Base-by-base conservation (phyloP, 2,329 filamentous ascomycete genomes). In the Sporothrix schenckii region DNA sequence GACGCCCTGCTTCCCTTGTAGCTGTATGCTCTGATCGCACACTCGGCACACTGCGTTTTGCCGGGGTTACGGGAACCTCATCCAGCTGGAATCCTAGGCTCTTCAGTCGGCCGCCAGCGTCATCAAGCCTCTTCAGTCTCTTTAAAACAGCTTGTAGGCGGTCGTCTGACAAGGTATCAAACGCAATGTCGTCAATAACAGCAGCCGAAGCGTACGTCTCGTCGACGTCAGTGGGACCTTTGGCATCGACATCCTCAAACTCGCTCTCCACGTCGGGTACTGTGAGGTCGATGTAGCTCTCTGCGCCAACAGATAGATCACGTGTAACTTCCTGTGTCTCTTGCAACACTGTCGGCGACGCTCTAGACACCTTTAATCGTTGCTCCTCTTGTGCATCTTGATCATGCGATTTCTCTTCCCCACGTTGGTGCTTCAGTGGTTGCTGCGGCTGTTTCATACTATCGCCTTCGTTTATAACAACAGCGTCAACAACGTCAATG, bases 11-110 rank as follows among this genome's bases (percentile, higher is more conserved):
- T 39, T 66, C 27, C 3, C 54, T 53, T 21, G 24, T 66, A n/a
- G 63, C 47, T 7, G 63, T 66, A 9, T 66, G 27, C 14, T 66
- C 63, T 5, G 63, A 66, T 30, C 11, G 24, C 13, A 39, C 49
- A 27, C 41, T 49, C 49, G 11, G 24, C 13, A 24, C 49, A 27
- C 41, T 49, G 2, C 21, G n/a, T 16, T 63, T 47, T 2, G 34
- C 39, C 5, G 49, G 47, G 0, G 19, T 9, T 14, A n/a, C 27
- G 7, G 63, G 19, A 19, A 39, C 16, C 9, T 34, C 49, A 13
- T 54, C n/a, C 30, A 53, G 24, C 30, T n/a, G 24, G 2, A 39
- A 66, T 16, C 63, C 63, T 1, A 66, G 27, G 16, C 19, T 41
- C 24, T 66, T 30, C 19, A 66, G n/a, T 24, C 47, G 19, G n/a